phyloP scores from a whole-genome alignment of 75 land plant species.

The Selaginella moellendorffii region DNA sequence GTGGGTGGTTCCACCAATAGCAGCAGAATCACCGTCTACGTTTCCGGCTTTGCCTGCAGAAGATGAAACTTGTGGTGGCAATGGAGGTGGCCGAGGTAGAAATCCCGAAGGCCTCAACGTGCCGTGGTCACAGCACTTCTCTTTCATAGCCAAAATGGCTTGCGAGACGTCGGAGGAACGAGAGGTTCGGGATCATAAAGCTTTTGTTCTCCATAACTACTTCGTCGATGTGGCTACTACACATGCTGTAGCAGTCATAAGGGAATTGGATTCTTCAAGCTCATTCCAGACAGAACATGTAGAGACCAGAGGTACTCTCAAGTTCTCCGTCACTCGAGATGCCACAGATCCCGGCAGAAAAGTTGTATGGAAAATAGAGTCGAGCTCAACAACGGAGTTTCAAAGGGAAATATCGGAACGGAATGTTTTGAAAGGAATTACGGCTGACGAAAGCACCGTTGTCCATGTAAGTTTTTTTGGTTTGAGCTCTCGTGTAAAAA shows the following conservation, averaged over 20 bases:
- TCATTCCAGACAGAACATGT: too few relatives aligned
- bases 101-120: background rate
- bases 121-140: background rate
- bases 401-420: background rate
- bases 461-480: background rate
- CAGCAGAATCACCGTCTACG: background rate
- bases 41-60: slow-evolving; percentile 7
- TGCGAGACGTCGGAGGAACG: background rate
- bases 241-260: background rate
- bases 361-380: background rate
- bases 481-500: background rate
- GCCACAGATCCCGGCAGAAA: background rate
- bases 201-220: background rate
- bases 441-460: slow-evolving; percentile 4
- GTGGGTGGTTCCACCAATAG: background rate
- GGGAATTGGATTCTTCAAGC: background rate
- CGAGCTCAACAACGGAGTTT: background rate
- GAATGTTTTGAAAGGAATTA: slow-evolving; percentile 2
- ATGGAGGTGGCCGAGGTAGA: slow-evolving; percentile 1
- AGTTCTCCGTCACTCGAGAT: background rate
- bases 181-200: background rate
- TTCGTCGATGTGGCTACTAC: background rate
- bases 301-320: background rate
- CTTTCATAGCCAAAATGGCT: background rate
- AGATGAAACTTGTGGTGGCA: slow-evolving; percentile 1